These are phyloP conservation scores for Herpotrichia juniperi DNA, from an alignment of 2,329 filamentous ascomycete species.

Conservation along the genomic window DNA sequence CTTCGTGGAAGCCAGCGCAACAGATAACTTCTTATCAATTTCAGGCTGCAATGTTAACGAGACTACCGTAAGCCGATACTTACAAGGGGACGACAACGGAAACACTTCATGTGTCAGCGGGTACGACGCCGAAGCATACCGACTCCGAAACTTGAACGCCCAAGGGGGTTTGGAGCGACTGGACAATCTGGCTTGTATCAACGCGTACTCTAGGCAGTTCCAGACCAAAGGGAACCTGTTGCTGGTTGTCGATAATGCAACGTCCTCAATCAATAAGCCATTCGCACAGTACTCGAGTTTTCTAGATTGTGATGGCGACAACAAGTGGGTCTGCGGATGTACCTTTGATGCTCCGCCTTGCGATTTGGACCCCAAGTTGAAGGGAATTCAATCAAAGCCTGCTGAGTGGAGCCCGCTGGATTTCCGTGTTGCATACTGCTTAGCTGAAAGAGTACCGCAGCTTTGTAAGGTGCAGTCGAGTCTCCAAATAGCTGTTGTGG, in stretches of 20 bases:
- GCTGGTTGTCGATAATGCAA: neutral
- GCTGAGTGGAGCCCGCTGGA: neutral
- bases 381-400: no score
- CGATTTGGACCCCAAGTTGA: neutral
- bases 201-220: neutral
- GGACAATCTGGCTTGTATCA: slow-evolving; percentile 3
- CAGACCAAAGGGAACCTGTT: neutral
- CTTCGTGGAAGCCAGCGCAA: neutral
- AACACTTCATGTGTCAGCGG: neutral
- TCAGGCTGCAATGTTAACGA: neutral
- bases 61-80: neutral
- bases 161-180: neutral
- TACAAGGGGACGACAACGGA: neutral
- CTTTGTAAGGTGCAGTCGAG: slow-evolving; percentile 1
- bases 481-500: neutral
- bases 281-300: neutral
- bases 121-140: neutral
- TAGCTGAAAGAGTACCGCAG: neutral
- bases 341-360: neutral
- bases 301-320: neutral
- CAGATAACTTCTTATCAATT: neutral
- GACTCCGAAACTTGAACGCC: neutral
- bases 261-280: neutral
- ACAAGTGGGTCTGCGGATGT: neutral
- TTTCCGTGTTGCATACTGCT: neutral